These are phyloP conservation scores for Globisporangium paddicum DNA, from an alignment of 352 stramenopile genomes.

Conservation along the genomic window DNA sequence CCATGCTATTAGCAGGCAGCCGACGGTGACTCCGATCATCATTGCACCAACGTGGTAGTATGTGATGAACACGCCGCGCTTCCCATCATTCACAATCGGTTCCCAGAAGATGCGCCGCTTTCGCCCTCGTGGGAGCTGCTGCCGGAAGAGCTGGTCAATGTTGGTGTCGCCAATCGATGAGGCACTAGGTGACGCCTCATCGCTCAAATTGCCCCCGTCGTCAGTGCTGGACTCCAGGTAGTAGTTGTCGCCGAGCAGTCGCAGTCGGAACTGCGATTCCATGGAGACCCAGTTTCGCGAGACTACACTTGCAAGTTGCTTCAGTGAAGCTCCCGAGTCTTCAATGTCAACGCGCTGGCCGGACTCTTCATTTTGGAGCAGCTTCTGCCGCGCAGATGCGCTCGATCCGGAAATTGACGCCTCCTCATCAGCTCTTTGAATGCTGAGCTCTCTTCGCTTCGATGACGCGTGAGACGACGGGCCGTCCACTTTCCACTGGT, in stretches of 20 bases:
- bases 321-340: conserved; percentile 5
- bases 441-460: neutral
- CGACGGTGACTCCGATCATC: conserved; percentile 36
- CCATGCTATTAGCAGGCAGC: conserved; percentile 57
- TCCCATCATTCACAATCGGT: conserved; percentile 66
- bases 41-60: conserved; percentile 71
- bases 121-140: conserved; percentile 7
- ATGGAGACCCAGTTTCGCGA: conserved; percentile 24
- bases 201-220: conserved; percentile 19
- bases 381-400: neutral
- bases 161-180: conserved; percentile 22
- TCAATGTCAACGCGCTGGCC: neutral
- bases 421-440: neutral
- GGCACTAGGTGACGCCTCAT: conserved; percentile 1
- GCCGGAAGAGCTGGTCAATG: conserved; percentile 20
- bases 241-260: conserved; percentile 52
- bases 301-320: conserved; percentile 18
- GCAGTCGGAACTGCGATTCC: conserved; percentile 43
- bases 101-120: conserved; percentile 56
- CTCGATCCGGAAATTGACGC: neutral
- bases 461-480: conserved; percentile 40
- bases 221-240: conserved; percentile 52
- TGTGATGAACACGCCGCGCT: conserved; percentile 76
- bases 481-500: conserved; percentile 65
- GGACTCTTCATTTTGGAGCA: neutral